phyloP scores from a whole-genome alignment of 192 early-diverging fungal genomes.

The Mortierella antarctica region DNA sequence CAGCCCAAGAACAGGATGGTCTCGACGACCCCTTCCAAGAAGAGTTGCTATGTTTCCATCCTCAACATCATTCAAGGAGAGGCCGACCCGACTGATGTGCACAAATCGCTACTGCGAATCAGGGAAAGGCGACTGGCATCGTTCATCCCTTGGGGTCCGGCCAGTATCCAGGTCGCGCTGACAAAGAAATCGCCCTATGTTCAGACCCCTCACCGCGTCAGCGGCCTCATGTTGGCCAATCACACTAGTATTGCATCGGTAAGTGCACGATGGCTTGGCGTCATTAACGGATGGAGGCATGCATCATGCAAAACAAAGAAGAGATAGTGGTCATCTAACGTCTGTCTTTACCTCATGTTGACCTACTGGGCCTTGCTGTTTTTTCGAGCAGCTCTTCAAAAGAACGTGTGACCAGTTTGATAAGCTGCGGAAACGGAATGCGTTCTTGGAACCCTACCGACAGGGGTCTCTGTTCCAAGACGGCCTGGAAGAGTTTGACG shows the following conservation, averaged over 20 bases:
- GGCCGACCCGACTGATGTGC: conserved; percentile 96
- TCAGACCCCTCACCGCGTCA: conserved; percentile 91
- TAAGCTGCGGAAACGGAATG: conserved; percentile 92
- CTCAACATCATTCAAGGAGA: conserved; percentile 99
- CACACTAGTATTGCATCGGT: conserved; percentile 79
- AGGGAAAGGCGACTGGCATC: conserved; percentile 93
- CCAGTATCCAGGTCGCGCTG: conserved; percentile 97
- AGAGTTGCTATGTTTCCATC: conserved; percentile 96
- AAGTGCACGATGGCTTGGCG: conserved; percentile 6
- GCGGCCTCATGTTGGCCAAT: conserved; percentile 98
- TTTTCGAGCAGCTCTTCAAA: conserved; percentile 79
- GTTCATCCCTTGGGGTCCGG: conserved; percentile 99
- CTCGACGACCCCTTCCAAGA: conserved; percentile 89
- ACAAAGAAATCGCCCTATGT: conserved; percentile 95
- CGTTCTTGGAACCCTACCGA: conserved; percentile 95
- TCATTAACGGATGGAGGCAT: conserved; percentile 2
- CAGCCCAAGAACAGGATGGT: conserved; percentile 99
- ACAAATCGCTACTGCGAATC: conserved; percentile 96
- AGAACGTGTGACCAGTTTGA: conserved; percentile 95
- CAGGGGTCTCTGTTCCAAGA: conserved; percentile 85
- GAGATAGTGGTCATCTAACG: not conserved
- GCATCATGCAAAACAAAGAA: conserved; percentile 6
- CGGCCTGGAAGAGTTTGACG: conserved; percentile 92
- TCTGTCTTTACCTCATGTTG: too few species aligned
- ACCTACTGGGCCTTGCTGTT: too few species aligned